Evolutionary conservation across 2,329 filamentous ascomycete genomes (phyloP).

Genomic region (Camillea tinctor): DNA sequence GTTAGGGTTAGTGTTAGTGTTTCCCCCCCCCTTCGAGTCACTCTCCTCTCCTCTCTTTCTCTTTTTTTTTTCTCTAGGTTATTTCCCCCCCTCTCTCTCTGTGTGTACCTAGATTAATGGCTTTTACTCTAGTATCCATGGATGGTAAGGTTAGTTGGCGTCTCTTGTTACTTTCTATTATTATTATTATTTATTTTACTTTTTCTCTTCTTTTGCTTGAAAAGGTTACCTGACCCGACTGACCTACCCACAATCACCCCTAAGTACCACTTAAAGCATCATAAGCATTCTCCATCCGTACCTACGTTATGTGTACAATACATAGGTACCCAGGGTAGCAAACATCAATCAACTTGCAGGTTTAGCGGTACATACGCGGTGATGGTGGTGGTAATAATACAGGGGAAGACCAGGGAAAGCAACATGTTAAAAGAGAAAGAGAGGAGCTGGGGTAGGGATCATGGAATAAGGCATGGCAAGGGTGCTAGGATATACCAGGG

Average conservation of each 20-base stretch:
- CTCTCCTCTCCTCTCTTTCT: too few relatives aligned
- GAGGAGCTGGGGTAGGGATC: background rate
- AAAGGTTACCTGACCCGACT: slow-evolving; percentile 9
- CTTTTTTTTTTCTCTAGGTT: too few relatives aligned
- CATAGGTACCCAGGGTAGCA: background rate
- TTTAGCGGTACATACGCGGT: background rate
- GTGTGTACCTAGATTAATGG: background rate
- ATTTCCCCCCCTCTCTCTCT: background rate
- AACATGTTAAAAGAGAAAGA: background rate
- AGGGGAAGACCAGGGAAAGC: background rate
- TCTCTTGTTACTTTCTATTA: too few relatives aligned
- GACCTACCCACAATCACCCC: slow-evolving; percentile 10
- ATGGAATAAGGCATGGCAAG: slow-evolving; percentile 1
- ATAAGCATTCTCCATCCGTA: background rate
- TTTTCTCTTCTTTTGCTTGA: slow-evolving; percentile 6
- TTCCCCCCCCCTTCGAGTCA: too few relatives aligned
- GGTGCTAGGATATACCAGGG: background rate
- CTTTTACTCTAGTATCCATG: background rate
- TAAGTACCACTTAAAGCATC: slow-evolving; percentile 12
- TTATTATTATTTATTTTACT: too few relatives aligned
- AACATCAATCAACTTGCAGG: slow-evolving; percentile 1
- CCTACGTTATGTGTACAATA: background rate
- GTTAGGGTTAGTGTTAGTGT: too few relatives aligned
- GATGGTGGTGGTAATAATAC: background rate
- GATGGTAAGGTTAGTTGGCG: slow-evolving; percentile 1